These are phyloP conservation scores for Corchorus olitorius DNA, from an alignment of 345 rosid genomes.

Conservation along the genomic window DNA sequence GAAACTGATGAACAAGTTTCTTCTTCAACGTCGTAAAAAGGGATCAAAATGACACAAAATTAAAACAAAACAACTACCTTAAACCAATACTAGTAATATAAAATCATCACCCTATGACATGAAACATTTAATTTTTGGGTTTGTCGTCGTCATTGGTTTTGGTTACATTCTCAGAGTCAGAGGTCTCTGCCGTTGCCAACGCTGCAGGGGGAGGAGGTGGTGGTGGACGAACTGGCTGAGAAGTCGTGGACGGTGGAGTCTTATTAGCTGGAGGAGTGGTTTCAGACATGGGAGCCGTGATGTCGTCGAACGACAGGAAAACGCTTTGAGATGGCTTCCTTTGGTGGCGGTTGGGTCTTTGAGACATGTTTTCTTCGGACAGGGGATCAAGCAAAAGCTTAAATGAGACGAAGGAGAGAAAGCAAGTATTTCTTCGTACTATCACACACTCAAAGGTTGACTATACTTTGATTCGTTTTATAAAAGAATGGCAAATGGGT, in stretches of 20 bases:
- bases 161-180: neutral
- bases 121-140: neutral
- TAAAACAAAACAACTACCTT: neutral
- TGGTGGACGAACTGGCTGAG: neutral
- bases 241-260: neutral
- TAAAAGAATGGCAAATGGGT: neutral
- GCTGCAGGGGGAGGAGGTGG: neutral
- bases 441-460: neutral
- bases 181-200: neutral
- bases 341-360: constrained; percentile 15
- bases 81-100: no score
- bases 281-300: constrained; percentile 1
- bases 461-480: neutral
- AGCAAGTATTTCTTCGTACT: neutral
- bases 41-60: neutral
- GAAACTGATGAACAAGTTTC: neutral
- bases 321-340: constrained; percentile 22
- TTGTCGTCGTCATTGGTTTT: neutral
- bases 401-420: neutral
- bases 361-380: constrained; percentile 9
- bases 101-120: neutral
- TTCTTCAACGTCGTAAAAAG: neutral
- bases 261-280: neutral
- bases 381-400: neutral
- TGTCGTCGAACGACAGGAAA: constrained; percentile 13